Percentiles rank a stretch among this genome's conserved stretches.
These are phyloP conservation scores for Corymbia calophylla DNA, from an alignment of 441 rosid species.

Conservation along the genomic window DNA sequence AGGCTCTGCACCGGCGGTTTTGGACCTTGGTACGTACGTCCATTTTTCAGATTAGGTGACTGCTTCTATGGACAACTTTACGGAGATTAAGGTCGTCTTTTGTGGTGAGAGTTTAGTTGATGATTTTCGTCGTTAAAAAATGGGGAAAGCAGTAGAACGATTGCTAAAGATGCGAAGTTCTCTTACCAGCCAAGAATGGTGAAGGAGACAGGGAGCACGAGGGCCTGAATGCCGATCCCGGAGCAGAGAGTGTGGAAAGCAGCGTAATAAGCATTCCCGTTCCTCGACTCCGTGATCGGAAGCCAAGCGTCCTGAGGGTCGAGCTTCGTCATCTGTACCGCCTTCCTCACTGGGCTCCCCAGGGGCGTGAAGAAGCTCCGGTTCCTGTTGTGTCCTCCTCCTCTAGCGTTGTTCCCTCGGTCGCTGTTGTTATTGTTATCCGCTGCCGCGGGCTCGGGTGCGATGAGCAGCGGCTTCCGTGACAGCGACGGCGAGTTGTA, in stretches of 20 bases:
- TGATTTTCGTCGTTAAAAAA: not conserved
- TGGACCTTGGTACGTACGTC: not conserved
- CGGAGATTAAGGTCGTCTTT: not conserved
- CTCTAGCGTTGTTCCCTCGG: not conserved
- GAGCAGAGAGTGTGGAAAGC: not conserved
- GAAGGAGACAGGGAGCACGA: not conserved
- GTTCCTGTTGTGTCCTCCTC: not conserved
- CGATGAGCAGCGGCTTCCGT: not conserved
- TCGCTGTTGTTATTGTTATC: not conserved
- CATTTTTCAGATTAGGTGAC: not conserved
- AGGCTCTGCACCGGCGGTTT: not conserved
- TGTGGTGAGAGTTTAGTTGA: not conserved
- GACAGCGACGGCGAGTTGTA: not conserved
- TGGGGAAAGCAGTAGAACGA: not conserved
- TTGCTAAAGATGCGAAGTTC: not conserved
- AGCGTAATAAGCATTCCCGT: not conserved
- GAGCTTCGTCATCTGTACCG: not conserved
- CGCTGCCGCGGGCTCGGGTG: not conserved
- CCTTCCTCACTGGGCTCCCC: not conserved
- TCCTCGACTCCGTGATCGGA: not conserved
- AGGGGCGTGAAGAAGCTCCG: not conserved
- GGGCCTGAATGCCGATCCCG: not conserved
- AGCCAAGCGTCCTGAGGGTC: not conserved
- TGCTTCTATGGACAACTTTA: not conserved
- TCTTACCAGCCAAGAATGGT: not conserved